phyloP scores from a whole-genome alignment of 306 rosid genomes.

The Cicer pinnatifidum region DNA sequence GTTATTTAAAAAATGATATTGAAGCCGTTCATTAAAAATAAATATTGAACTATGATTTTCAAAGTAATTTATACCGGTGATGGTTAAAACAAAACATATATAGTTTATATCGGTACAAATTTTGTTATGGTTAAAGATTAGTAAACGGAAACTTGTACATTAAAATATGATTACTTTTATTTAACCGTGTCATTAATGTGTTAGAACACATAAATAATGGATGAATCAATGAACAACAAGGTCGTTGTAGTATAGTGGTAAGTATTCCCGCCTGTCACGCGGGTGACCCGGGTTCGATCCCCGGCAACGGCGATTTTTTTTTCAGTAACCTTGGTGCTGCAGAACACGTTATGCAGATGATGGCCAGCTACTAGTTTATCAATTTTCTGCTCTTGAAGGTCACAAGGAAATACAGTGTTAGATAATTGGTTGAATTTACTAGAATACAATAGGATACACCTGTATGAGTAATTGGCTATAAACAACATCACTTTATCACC shows the following conservation, averaged over 20 bases:
- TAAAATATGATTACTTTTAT: too few relatives aligned
- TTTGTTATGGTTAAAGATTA: too few relatives aligned
- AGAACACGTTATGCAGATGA: conserved; percentile 1
- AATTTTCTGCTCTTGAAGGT: background rate
- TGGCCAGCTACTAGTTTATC: background rate
- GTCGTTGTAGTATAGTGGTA: conserved; percentile 47
- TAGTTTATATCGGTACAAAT: too few relatives aligned
- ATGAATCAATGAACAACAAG: background rate
- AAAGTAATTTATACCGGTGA: too few relatives aligned
- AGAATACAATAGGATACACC: background rate
- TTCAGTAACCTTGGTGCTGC: too few relatives aligned
- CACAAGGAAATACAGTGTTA: background rate
- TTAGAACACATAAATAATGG: too few relatives aligned
- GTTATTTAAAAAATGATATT: too few relatives aligned
- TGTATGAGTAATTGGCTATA: background rate
- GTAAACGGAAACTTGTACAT: too few relatives aligned
- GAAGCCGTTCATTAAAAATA: too few relatives aligned
- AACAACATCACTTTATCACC: background rate
- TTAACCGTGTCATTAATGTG: too few relatives aligned
- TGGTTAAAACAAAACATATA: too few relatives aligned
- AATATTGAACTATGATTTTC: too few relatives aligned
- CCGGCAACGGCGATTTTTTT: conserved; percentile 47
- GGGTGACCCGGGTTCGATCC: conserved; percentile 55
- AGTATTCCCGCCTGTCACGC: conserved; percentile 46
- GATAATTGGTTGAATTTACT: background rate